Percentiles rank a stretch among this genome's conserved stretches.
Evolutionary conservation across 768 basidiomycete species (phyloP).

Genomic region (Trametes cubensis): DNA sequence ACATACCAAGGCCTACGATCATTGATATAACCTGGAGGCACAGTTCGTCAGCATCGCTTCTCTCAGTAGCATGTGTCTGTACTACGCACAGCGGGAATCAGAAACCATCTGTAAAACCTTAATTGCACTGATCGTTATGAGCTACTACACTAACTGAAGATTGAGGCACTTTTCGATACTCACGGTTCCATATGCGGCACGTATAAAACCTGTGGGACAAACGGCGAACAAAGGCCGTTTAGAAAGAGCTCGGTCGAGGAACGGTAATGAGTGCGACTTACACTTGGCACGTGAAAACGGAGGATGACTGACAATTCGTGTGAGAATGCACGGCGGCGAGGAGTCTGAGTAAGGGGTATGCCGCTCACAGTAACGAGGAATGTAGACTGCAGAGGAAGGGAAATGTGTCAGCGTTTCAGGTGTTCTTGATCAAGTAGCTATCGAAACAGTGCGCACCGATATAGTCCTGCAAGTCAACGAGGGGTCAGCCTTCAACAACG

Average conservation of each 20-base stretch:
- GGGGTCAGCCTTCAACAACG: not conserved
- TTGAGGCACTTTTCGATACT: not conserved
- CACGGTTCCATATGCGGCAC: not conserved
- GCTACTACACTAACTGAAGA: too few species aligned
- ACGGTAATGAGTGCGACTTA: not conserved
- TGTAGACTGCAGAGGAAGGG: not conserved
- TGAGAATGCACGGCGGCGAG: too few species aligned
- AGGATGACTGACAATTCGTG: not conserved
- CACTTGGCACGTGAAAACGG: not conserved
- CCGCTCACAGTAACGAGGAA: not conserved
- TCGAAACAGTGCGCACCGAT: not conserved
- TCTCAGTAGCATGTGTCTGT: too few species aligned
- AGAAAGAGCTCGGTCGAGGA: too few species aligned
- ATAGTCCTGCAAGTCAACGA: not conserved
- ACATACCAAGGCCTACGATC: not conserved
- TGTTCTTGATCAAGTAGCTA: too few species aligned
- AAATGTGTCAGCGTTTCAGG: not conserved
- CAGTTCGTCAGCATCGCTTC: too few species aligned
- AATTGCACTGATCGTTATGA: not conserved
- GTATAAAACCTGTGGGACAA: not conserved
- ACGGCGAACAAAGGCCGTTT: not conserved
- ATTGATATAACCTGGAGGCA: not conserved
- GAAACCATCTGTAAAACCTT: not conserved
- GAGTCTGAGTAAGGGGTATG: not conserved
- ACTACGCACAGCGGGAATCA: not conserved